Base-by-base conservation (phyloP, 768 basidiomycete genomes). In the Trametes sanguinea region DNA sequence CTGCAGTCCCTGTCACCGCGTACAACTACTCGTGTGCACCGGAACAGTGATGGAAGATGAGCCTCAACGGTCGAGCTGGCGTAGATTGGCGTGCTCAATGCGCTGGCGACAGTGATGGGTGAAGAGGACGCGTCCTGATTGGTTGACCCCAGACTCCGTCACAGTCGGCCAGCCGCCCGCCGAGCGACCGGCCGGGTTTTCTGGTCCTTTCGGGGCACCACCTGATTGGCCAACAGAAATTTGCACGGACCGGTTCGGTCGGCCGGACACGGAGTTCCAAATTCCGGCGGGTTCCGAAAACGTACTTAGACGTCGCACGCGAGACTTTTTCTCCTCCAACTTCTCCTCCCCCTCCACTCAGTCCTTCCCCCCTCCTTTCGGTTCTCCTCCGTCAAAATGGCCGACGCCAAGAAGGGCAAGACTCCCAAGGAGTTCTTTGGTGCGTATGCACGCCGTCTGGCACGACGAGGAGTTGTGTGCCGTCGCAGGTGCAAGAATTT, bases 381-480 rank as follows among this genome's bases (percentile, higher is more conserved):
- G 74, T 69, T 71, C 71, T 73, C 74, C 73, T 74, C 67, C 69
- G 65, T 69, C 80, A 85, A 85, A 88, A 92, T 94, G 93, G 83
- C 90, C 79, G 89, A 92, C 62, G 77, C 65, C 54, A 89, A 88
- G 83, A 95, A 83, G 85, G 82, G 81, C 78, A 98, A 98, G 85
- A 79, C 86, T 74, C 90, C 92, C 64, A 86, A 92, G 86, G 94
- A 96, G 9, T 97, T 98, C 81, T 85, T 90, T 71, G 78, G 92
- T 93, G 35, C 59, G 84, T 83, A 58, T 65, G 16, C 48, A 50
- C 42, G n/a, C 46, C 33, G 54, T 48, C 27, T 42, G 22, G 54
- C 67, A 65, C 32, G 59, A n/a, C 22, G 35, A 13, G 43, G 10
- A 32, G 16, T 51, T 44, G 61, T 4, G 54, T 51, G 37, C 44